A percentile compares a stretch with the other conserved stretches of the same genome.
These are phyloP conservation scores for Fusarium tupiense DNA, from an alignment of 2,329 filamentous ascomycete species.

Conservation along the genomic window DNA sequence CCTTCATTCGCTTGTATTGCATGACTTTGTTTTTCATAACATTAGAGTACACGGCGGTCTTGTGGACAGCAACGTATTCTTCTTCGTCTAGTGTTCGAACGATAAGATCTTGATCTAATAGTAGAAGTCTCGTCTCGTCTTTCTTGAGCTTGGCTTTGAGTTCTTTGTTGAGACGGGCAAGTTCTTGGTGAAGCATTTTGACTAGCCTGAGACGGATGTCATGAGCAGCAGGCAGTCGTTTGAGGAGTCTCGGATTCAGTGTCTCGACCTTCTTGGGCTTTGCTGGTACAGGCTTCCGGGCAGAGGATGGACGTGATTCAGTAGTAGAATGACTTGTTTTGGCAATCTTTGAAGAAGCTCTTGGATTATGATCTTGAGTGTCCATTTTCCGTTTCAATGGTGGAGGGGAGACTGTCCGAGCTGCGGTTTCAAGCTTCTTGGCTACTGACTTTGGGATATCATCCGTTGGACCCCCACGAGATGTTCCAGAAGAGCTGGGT, in stretches of 20 bases:
- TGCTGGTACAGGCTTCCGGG: constrained; percentile 22
- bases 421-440: constrained; percentile 37
- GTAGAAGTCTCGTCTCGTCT: constrained; percentile 61
- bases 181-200: constrained; percentile 71
- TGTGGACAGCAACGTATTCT: constrained; percentile 74
- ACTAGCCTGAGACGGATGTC: constrained; percentile 67
- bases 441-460: background rate
- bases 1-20: constrained; percentile 77
- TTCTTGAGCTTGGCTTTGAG: constrained; percentile 61
- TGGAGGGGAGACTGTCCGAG: constrained; percentile 49
- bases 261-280: constrained; percentile 55
- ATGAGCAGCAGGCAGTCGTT: constrained; percentile 65
- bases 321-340: constrained; percentile 5
- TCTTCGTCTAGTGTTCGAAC: constrained; percentile 79
- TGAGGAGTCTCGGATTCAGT: constrained; percentile 74
- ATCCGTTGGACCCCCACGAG: constrained; percentile 1
- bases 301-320: constrained; percentile 30
- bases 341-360: constrained; percentile 6
- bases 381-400: constrained; percentile 43
- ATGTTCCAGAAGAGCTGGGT: constrained; percentile 8
- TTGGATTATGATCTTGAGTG: constrained; percentile 4
- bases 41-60: constrained; percentile 79
- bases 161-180: constrained; percentile 73
- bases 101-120: constrained; percentile 74
- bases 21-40: constrained; percentile 84